These are phyloP conservation scores for Skeletonema potamos DNA, from an alignment of 108 stramenopile species.

Conservation along the genomic window DNA sequence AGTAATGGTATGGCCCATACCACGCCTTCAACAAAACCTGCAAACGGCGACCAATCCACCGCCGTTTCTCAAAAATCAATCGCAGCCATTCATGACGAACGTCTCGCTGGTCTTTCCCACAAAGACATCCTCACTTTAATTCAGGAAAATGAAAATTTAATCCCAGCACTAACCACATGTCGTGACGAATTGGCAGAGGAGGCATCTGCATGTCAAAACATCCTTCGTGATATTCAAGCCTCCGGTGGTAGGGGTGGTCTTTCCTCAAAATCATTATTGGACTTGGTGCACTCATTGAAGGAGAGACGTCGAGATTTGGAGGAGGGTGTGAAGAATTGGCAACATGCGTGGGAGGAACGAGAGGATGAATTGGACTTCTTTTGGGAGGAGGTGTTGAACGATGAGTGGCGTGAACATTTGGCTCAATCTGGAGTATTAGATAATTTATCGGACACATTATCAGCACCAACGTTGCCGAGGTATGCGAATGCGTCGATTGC, in stretches of 20 bases:
- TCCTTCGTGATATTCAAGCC: conserved; percentile 41
- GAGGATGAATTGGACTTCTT: conserved; percentile 65
- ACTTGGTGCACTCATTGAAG: conserved; percentile 70
- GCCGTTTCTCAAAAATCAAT: conserved; percentile 10
- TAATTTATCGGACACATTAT: conserved; percentile 4
- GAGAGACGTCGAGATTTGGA: conserved; percentile 43
- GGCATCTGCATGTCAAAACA: conserved; percentile 66
- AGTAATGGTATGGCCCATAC: not conserved
- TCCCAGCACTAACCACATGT: conserved; percentile 57
- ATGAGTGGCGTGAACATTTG: conserved; percentile 22
- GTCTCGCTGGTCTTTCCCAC: conserved; percentile 21
- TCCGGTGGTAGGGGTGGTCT: conserved; percentile 49
- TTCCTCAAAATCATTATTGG: conserved; percentile 57
- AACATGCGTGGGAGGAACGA: conserved; percentile 50
- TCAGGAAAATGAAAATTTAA: conserved; percentile 26
- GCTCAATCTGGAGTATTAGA: conserved; percentile 19
- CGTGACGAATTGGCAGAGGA: conserved; percentile 79
- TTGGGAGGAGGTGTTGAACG: conserved; percentile 46
- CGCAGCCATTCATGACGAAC: conserved; percentile 9
- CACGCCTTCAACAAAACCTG: not conserved
- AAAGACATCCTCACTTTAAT: conserved; percentile 20
- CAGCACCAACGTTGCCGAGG: not conserved
- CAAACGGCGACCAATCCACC: too few species aligned
- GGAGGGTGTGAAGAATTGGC: conserved; percentile 30
- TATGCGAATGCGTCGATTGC: not conserved